These are phyloP conservation scores for Myxozyma monticola DNA, from an alignment of 805 yeast species.

Conservation along the genomic window DNA sequence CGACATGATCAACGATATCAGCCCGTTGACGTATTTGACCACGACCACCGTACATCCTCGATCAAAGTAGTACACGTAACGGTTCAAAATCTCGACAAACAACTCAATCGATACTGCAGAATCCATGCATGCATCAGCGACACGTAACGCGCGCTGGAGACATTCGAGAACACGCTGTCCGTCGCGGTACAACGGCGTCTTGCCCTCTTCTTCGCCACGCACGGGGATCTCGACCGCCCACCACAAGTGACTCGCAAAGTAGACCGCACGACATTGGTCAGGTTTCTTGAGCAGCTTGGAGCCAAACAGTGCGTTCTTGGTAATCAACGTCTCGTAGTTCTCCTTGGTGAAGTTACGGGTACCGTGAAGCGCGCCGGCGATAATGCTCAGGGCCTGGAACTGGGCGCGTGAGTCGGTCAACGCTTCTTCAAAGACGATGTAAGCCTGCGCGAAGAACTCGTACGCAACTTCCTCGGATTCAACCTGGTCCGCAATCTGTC, in stretches of 20 bases:
- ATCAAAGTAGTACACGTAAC: slow-evolving; percentile 80
- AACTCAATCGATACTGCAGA: slow-evolving; percentile 68
- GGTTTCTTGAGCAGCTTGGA: slow-evolving; percentile 86
- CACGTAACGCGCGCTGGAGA: slow-evolving; percentile 79
- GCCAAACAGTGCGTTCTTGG: slow-evolving; percentile 83
- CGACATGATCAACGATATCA: slow-evolving; percentile 69
- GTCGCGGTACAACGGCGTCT: slow-evolving; percentile 45
- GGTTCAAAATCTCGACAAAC: slow-evolving; percentile 85
- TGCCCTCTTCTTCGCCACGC: slow-evolving; percentile 48
- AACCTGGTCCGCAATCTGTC: slow-evolving; percentile 77
- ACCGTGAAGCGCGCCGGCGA: slow-evolving; percentile 54
- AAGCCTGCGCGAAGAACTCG: slow-evolving; percentile 86
- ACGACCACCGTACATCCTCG: slow-evolving; percentile 73
- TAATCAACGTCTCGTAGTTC: slow-evolving; percentile 77
- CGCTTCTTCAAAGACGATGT: slow-evolving; percentile 74
- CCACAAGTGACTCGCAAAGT: slow-evolving; percentile 88
- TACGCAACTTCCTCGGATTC: slow-evolving; percentile 70
- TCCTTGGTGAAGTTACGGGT: slow-evolving; percentile 57
- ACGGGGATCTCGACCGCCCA: slow-evolving; percentile 73
- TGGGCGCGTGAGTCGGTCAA: slow-evolving; percentile 56
- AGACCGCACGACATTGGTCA: slow-evolving; percentile 92
- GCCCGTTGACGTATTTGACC: slow-evolving; percentile 74
- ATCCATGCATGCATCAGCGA: slow-evolving; percentile 95
- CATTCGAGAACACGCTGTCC: slow-evolving; percentile 86
- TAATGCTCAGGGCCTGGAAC: slow-evolving; percentile 52